Base-by-base conservation (phyloP, 306 rosid genomes). In the Gastrolobium bilobum region DNA sequence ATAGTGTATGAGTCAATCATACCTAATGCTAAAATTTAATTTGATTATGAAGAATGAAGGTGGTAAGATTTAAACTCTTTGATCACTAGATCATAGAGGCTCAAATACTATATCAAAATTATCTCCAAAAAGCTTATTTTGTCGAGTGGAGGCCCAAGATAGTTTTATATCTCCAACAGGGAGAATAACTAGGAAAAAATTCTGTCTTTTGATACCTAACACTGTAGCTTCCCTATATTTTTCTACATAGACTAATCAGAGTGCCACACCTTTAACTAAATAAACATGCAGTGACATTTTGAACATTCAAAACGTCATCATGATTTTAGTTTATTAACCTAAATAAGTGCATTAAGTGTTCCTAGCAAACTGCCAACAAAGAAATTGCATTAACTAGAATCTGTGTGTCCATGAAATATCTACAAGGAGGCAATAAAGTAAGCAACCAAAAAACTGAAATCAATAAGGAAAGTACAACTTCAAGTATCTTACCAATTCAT, bases 401-500 rank as follows among this genome's bases (percentile, higher is more conserved):
- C 52, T 61, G 2, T 37, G n/a, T 38, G 11, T 33, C 46, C 30
- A 56, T 61, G 58, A 50, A 64, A 80, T 31, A 9, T 75, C 64
- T 62, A 37, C 29, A 57, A 26, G 10, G 51, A 71, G 43, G 46
- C 53, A 48, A 70, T 62, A 34, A 46, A 60, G 58, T 52, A 30
- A n/a, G 50, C 66, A 70, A 47, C 53, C 68, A 64, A 58, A 78
- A 79, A 47, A 4, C 56, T 11, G 44, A 73, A 83, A 73, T 38
- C 50, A 39, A 80, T 4, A n/a, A 46, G 65, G 34, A 76, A 86
- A 79, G 69, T n/a, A 38, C 54, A 46, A 59, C n/a, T 30, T 52
- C 42, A 4, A 79, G 39, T 31, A 75, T 42, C 68, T 14, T 87
- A 95, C 99, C 96, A 95, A 89, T 79, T 95, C 98, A 53, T 90